phyloP scores from a whole-genome alignment of 164 flowering plant genomes.

The Dillenia turbinata region DNA sequence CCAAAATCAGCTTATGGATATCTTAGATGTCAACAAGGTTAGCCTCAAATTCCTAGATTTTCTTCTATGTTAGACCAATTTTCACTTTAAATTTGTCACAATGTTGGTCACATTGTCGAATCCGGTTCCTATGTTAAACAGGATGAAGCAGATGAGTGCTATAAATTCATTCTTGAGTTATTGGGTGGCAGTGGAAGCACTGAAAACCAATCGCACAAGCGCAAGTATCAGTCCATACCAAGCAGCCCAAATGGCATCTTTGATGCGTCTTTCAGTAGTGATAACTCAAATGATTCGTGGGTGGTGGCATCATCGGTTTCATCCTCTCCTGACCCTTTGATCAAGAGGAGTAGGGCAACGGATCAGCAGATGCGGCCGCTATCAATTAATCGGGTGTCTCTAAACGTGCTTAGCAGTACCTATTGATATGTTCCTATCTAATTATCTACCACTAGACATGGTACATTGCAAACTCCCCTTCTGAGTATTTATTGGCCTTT shows the following conservation, averaged over 20 bases:
- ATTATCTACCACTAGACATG: too few species aligned
- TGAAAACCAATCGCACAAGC: conserved; percentile 25
- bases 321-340: conserved; percentile 48
- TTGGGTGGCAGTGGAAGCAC: conserved; percentile 14
- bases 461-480: too few species aligned
- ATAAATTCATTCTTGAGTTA: conserved; percentile 36
- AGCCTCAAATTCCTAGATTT: conserved; percentile 2
- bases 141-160: conserved; percentile 64
- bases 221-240: conserved; percentile 34
- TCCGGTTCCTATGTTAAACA: conserved; percentile 17
- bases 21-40: conserved; percentile 62
- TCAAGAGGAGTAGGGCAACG: conserved; percentile 51
- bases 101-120: background rate
- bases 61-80: background rate
- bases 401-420: conserved; percentile 24
- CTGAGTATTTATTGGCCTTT: too few species aligned
- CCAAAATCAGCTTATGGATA: conserved; percentile 55
- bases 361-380: conserved; percentile 45
- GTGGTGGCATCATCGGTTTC: conserved; percentile 29
- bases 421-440: background rate
- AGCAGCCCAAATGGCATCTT: conserved; percentile 71
- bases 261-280: conserved; percentile 67
- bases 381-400: conserved; percentile 28
- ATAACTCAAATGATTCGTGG: conserved; percentile 67
- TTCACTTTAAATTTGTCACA: background rate